A percentile compares a stretch with the other conserved stretches of the same genome.
Conservation (phyloP, 139 green algal genomes). For the Coelastrella sp. region DNA sequence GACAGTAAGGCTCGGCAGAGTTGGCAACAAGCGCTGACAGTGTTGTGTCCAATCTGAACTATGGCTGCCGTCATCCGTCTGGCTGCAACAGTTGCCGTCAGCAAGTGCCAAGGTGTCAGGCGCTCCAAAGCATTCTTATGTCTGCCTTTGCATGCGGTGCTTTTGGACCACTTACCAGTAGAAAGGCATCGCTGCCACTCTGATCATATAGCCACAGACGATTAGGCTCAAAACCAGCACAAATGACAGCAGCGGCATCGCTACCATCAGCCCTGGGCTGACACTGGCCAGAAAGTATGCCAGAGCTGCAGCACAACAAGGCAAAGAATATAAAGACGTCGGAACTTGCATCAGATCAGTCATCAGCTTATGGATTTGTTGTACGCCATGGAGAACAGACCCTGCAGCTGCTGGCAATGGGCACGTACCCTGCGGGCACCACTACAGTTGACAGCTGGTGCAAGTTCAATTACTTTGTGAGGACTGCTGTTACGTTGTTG, state of each 20-base stretch:
- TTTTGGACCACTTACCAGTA: constrained; percentile 56
- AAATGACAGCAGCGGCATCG: constrained; percentile 39
- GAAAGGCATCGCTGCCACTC: constrained; percentile 66
- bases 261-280: not conserved
- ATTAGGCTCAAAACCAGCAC: constrained; percentile 46
- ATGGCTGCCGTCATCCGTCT: no score
- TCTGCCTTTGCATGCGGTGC: no score
- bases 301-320: constrained; percentile 9
- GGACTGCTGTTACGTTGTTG: no score
- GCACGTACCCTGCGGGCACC: not conserved
- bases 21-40: not conserved
- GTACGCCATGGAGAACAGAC: no score
- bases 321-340: not conserved
- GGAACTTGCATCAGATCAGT: not conserved
- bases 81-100: no score
- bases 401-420: not conserved
- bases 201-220: constrained; percentile 63
- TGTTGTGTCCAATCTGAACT: no score
- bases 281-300: constrained; percentile 2
- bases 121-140: not conserved
- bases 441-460: not conserved
- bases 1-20: not conserved
- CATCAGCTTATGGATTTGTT: not conserved
- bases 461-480: not conserved
- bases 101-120: not conserved